Conservation (phyloP, 2,329 filamentous ascomycete species). For the Hypoxylon sp. region DNA sequence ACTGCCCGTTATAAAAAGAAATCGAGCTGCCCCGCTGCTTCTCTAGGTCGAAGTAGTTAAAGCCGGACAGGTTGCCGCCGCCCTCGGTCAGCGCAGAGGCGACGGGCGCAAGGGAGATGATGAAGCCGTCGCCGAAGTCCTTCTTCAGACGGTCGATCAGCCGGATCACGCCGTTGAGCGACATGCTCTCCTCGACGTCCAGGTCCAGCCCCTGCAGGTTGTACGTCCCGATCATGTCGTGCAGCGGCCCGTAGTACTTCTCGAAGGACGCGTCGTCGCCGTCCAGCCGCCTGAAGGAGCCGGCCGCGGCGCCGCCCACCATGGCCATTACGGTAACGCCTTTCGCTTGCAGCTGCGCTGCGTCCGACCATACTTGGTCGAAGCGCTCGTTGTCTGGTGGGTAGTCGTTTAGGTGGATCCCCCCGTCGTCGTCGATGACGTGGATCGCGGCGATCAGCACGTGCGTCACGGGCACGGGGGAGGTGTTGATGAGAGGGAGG, state of each 20-base stretch:
- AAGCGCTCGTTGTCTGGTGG: conserved; percentile 77
- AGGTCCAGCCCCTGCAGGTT: conserved; percentile 80
- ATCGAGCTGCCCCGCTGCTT: conserved; percentile 75
- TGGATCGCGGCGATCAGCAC: conserved; percentile 90
- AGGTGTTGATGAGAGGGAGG: conserved; percentile 64
- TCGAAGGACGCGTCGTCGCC: conserved; percentile 75
- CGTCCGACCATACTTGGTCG: conserved; percentile 83
- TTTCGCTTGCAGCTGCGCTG: conserved; percentile 76
- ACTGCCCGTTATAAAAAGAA: conserved; percentile 91
- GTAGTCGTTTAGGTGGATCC: conserved; percentile 86
- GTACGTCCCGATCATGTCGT: conserved; percentile 73
- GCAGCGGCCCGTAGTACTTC: conserved; percentile 78
- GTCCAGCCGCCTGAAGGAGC: conserved; percentile 75
- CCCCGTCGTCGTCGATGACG: conserved; percentile 76
- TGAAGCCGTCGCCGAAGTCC: conserved; percentile 79
- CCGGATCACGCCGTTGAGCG: conserved; percentile 74
- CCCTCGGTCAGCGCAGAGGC: conserved; percentile 76
- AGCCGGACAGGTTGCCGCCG: conserved; percentile 79
- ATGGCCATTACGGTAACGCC: conserved; percentile 88
- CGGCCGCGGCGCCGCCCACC: conserved; percentile 87
- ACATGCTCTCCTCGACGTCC: conserved; percentile 84
- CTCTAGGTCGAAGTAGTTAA: conserved; percentile 84
- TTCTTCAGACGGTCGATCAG: conserved; percentile 76
- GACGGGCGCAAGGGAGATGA: conserved; percentile 87
- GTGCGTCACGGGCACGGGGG: conserved; percentile 75